Conservation (phyloP, 1,139 yeast genomes). For the Hemisphaericaspora xylofermentans region DNA sequence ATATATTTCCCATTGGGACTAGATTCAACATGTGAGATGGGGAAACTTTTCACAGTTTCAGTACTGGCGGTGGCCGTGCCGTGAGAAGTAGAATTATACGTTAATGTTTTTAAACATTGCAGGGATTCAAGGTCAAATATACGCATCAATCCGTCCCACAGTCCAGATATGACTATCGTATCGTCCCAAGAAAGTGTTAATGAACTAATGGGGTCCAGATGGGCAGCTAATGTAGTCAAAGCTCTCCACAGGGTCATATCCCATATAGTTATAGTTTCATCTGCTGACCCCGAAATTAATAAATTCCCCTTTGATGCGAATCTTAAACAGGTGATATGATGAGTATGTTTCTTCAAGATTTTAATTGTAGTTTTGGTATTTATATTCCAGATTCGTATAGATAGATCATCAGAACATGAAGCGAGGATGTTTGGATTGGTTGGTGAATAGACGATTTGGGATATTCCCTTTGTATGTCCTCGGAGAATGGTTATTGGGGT, state of each 20-base stretch:
- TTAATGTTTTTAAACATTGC: slow-evolving; percentile 86
- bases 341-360: slow-evolving; percentile 77
- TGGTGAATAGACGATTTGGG: slow-evolving; percentile 75
- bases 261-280: slow-evolving; percentile 91
- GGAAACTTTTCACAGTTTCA: slow-evolving; percentile 50
- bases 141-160: slow-evolving; percentile 88
- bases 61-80: slow-evolving; percentile 62
- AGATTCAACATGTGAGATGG: slow-evolving; percentile 70
- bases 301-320: slow-evolving; percentile 78
- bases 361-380: slow-evolving; percentile 47
- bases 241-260: slow-evolving; percentile 72
- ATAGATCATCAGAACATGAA: slow-evolving; percentile 83
- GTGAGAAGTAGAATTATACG: slow-evolving; percentile 61
- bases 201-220: slow-evolving; percentile 84
- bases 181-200: slow-evolving; percentile 77
- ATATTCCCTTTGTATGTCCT: slow-evolving; percentile 71
- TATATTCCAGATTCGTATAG: slow-evolving; percentile 74
- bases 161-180: slow-evolving; percentile 79
- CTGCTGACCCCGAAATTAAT: slow-evolving; percentile 80
- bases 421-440: slow-evolving; percentile 69
- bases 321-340: slow-evolving; percentile 71
- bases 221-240: slow-evolving; percentile 84
- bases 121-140: slow-evolving; percentile 87
- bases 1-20: slow-evolving; percentile 84
- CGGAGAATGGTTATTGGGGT: slow-evolving; percentile 34